Percentiles rank a stretch among this genome's conserved stretches.
Conservation (phyloP, 2,329 filamentous ascomycete species). For the Talaromyces sp. region DNA sequence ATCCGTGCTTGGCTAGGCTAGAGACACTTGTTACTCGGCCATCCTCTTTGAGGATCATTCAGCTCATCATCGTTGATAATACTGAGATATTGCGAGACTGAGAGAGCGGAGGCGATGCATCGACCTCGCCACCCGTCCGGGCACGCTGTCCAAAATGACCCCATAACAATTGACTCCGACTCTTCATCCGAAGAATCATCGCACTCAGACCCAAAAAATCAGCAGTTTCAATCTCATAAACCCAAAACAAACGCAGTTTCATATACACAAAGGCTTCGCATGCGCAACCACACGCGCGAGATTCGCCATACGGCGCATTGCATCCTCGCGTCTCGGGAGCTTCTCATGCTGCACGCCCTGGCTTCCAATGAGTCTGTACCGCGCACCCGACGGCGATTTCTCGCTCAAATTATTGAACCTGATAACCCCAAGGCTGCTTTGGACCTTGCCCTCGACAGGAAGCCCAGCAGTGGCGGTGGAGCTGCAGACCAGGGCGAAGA, state of each 20-base stretch:
- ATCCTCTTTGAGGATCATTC: neutral
- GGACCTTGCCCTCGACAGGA: neutral
- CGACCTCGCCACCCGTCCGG: neutral
- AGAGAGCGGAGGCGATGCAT: neutral
- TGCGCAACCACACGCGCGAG: constrained; percentile 18
- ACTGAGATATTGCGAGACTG: neutral
- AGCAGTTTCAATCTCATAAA: neutral
- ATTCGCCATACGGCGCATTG: constrained; percentile 31
- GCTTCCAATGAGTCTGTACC: constrained; percentile 31
- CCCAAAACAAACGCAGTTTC: neutral
- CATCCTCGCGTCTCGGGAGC: constrained; percentile 33
- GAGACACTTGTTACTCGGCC: neutral
- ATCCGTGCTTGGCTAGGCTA: neutral
- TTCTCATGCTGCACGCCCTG: constrained; percentile 35
- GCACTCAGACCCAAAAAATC: neutral
- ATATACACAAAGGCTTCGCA: neutral
- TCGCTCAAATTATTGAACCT: constrained; percentile 27
- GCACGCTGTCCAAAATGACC: neutral
- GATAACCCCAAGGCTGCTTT: constrained; percentile 15
- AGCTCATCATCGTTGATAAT: neutral
- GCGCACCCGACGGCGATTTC: constrained; percentile 31
- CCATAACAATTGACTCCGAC: neutral
- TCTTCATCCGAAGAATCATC: neutral
- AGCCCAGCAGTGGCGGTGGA: neutral
- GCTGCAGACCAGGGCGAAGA: neutral